These are phyloP conservation scores for Cladobotryum mycophilum DNA, from an alignment of 2,329 filamentous ascomycete genomes.

Conservation along the genomic window DNA sequence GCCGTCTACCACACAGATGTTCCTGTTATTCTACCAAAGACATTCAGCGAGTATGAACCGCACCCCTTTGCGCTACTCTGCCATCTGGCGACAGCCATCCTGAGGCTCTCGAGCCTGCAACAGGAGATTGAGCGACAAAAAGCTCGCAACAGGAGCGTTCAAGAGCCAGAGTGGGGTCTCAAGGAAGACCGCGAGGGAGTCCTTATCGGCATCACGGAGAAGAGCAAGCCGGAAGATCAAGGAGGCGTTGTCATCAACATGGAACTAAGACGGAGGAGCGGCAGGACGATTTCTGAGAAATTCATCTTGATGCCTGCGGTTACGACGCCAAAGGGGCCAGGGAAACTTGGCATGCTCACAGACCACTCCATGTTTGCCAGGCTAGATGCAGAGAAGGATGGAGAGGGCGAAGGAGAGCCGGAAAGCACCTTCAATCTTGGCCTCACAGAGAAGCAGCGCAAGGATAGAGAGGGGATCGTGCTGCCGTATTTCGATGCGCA, in stretches of 20 bases:
- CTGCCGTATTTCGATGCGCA: constrained; percentile 97
- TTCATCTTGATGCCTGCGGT: constrained; percentile 44
- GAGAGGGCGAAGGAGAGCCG: constrained; percentile 46
- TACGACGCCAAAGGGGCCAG: constrained; percentile 15
- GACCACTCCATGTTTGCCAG: constrained; percentile 67
- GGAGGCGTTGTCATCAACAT: constrained; percentile 67
- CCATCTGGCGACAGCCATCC: constrained; percentile 83
- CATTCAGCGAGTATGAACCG: constrained; percentile 54
- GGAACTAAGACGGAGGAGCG: constrained; percentile 80
- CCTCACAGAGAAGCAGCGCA: constrained; percentile 83
- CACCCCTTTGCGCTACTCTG: constrained; percentile 64
- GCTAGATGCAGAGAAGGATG: constrained; percentile 29
- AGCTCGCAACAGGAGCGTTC: constrained; percentile 69
- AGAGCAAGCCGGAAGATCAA: constrained; percentile 35
- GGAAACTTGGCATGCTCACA: constrained; percentile 55
- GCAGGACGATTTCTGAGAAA: constrained; percentile 66
- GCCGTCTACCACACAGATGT: constrained; percentile 80
- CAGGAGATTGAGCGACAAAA: constrained; percentile 69
- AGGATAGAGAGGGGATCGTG: constrained; percentile 81
- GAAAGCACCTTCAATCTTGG: constrained; percentile 79
- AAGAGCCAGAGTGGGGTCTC: constrained; percentile 73
- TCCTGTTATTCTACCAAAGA: constrained; percentile 45
- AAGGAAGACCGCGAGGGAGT: constrained; percentile 72
- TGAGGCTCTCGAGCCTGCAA: constrained; percentile 64
- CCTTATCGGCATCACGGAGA: constrained; percentile 56